Conservation (phyloP, 1,139 yeast genomes). For the Geotrichum bryndzae region DNA sequence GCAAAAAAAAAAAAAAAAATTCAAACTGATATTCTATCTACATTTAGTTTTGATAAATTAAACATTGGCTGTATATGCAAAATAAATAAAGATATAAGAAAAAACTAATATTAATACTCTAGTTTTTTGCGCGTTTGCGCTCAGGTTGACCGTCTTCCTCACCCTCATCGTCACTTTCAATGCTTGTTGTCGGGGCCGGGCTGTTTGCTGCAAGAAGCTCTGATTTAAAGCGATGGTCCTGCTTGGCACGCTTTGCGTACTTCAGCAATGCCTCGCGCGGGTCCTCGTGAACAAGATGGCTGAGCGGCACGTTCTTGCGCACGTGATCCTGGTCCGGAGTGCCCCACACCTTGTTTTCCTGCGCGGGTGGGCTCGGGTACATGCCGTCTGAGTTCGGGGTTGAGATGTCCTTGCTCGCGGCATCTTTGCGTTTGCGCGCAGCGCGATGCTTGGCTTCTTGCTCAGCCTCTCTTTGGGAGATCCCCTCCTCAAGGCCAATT, state of each 20-base stretch:
- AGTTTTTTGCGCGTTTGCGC: neutral
- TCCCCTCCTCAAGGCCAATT: slow-evolving; percentile 22
- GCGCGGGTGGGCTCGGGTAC: neutral
- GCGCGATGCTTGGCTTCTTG: slow-evolving; percentile 12
- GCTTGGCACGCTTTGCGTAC: slow-evolving; percentile 33
- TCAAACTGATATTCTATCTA: too few relatives aligned
- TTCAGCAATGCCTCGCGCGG: slow-evolving; percentile 37
- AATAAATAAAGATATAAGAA: too few relatives aligned
- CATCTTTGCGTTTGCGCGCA: neutral
- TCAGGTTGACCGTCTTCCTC: slow-evolving; percentile 9
- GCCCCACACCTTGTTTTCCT: slow-evolving; percentile 23
- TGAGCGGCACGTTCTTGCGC: slow-evolving; percentile 22
- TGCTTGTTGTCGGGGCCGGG: slow-evolving; percentile 12
- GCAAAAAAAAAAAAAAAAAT: too few relatives aligned
- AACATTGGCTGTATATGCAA: too few relatives aligned
- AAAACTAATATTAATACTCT: neutral
- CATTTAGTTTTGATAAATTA: too few relatives aligned
- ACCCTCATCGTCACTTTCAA: slow-evolving; percentile 13
- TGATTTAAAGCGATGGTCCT: slow-evolving; percentile 16
- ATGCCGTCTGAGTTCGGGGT: neutral
- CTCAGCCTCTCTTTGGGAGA: slow-evolving; percentile 11
- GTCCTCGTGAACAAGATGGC: slow-evolving; percentile 31
- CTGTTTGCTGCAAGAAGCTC: slow-evolving; percentile 21
- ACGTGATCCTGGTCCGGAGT: slow-evolving; percentile 27
- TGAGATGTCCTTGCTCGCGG: neutral